Evolutionary conservation across 805 yeast species (phyloP), one percentile per base, ranked within the genome.

Genomic region (Kazachstania bromeliacearum): DNA sequence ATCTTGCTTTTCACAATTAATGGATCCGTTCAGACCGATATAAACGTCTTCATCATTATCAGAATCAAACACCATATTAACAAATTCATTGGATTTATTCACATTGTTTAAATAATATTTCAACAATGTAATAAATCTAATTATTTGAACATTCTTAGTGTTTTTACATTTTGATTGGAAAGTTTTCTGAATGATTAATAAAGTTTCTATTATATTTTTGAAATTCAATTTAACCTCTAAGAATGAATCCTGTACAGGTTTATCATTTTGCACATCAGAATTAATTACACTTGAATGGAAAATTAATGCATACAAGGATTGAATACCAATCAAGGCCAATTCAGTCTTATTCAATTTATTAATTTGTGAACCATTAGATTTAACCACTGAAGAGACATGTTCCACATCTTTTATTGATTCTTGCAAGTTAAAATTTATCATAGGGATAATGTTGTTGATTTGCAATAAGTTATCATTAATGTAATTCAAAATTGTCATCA

Each of bases 1-100:
- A 34, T 51, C 40, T 16, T 42, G 33, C n/a, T 41, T 44, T 24
- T 46, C 50, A 15, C 44, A 41, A 30, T 48, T 42, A 24, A 49
- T 30, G 2, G 48, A 43, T 22, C 42, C 51, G 35, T 20, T 50
- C 47, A 45, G 20, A 46, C 33, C 43, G 26, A 28, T n/a, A n/a
- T 44, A 42, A n/a, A 49, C 41, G 31, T 48, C 51, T 31, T 44
- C 48, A 35, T 45, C 50, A 10, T 36, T 37, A 28, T 43, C 46
- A 14, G 34, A 28, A 16, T 32, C 22, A 13, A 35, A 28, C 16
- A 28, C 14, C 20, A 28, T 12, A n/a, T 21, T 21, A 18, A 28
- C 10, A 8, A 6, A 24, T 14, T 24, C 31, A 17, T 15, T 29
- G 18, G 24, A 28, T 17, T 17, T 16, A 19, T 15, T 24, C 16